Evolutionary conservation across 352 stramenopile species (phyloP).

Genomic region (Phytophthora chlamydospora): DNA sequence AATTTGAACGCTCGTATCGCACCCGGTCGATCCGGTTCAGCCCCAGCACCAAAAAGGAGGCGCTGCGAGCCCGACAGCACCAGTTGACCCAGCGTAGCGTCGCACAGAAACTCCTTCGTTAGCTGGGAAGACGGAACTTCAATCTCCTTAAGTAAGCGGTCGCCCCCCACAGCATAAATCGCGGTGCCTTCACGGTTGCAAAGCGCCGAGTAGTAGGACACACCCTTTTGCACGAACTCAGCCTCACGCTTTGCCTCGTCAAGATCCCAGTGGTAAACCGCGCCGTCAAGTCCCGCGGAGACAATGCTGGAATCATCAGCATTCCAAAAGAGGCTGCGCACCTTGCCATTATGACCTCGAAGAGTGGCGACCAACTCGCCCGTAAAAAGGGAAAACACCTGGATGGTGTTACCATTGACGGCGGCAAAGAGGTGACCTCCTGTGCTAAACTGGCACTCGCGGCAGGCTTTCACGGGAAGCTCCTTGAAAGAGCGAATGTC

Average conservation of each 20-base stretch:
- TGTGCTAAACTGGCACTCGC: conserved; percentile 84
- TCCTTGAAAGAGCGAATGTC: conserved; percentile 89
- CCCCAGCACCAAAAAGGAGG: conserved; percentile 89
- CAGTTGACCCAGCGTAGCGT: conserved; percentile 83
- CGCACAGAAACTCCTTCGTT: conserved; percentile 83
- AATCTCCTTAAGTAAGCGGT: conserved; percentile 92
- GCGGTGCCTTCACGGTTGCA: conserved; percentile 81
- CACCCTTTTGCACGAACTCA: conserved; percentile 94
- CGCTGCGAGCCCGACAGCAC: conserved; percentile 83
- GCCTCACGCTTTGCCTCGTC: conserved; percentile 91
- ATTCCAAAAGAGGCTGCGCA: conserved; percentile 89
- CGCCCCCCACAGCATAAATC: conserved; percentile 87
- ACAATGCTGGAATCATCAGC: conserved; percentile 88
- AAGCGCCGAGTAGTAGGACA: conserved; percentile 88
- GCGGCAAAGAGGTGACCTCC: conserved; percentile 94
- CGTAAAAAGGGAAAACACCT: conserved; percentile 93
- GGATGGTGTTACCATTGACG: conserved; percentile 93
- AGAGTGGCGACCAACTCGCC: conserved; percentile 91
- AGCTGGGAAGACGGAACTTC: conserved; percentile 82
- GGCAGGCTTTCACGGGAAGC: conserved; percentile 82
- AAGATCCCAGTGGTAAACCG: conserved; percentile 94
- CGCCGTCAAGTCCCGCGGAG: conserved; percentile 91
- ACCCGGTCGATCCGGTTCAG: conserved; percentile 77
- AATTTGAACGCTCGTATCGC: conserved; percentile 89
- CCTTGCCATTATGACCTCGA: conserved; percentile 93